Conservation (phyloP, 371 early-diverging fungal species). For the Batkoa obscura region DNA sequence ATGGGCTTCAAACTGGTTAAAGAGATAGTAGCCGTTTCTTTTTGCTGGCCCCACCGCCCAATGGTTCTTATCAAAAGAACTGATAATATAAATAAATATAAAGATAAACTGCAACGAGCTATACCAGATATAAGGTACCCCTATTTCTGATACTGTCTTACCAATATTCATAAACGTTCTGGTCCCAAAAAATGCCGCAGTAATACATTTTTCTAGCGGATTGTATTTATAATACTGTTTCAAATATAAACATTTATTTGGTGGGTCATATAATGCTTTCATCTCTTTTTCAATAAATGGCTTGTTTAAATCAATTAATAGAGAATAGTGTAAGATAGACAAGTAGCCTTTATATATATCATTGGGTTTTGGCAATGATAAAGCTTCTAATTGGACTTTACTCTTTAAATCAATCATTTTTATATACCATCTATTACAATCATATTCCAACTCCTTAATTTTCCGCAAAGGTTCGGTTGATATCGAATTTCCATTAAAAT, state of each 20-base stretch:
- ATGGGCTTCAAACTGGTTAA: neutral
- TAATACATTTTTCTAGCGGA: neutral
- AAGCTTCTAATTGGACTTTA: too few relatives aligned
- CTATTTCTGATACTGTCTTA: neutral
- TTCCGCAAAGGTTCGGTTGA: neutral
- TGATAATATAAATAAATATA: neutral
- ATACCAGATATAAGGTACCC: conserved; percentile 2
- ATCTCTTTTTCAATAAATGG: neutral
- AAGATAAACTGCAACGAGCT: neutral
- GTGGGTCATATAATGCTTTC: neutral
- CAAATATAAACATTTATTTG: neutral
- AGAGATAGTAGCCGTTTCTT: neutral
- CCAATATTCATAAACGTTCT: neutral
- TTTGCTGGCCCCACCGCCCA: neutral
- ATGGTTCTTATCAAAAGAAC: neutral
- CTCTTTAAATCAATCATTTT: neutral
- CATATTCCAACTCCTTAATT: neutral
- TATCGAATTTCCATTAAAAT: neutral
- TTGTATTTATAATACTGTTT: neutral
- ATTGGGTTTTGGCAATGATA: neutral
- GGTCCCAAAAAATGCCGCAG: neutral
- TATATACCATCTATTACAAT: neutral
- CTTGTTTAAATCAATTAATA: conserved; percentile 3
- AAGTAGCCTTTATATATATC: neutral
- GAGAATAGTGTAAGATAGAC: neutral